These are phyloP conservation scores for Microcyclosporella mali DNA, from an alignment of 2,329 filamentous ascomycete genomes.

Conservation along the genomic window DNA sequence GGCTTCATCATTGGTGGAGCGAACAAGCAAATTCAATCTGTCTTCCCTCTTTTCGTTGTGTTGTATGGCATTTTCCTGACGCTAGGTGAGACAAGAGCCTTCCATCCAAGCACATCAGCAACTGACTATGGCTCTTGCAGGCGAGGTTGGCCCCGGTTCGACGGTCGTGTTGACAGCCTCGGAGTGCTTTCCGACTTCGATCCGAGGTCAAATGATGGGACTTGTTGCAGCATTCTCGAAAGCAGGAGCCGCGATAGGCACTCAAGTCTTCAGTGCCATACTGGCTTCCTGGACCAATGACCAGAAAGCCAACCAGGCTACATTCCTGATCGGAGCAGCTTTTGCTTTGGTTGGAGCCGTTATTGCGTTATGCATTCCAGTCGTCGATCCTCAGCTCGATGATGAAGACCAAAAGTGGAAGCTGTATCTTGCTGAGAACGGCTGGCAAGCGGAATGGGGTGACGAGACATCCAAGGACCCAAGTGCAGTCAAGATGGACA, in stretches of 20 bases:
- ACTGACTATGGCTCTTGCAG: too few species aligned
- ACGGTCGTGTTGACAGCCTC: conserved; percentile 71
- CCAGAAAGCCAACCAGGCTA: conserved; percentile 64
- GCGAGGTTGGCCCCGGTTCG: conserved; percentile 60
- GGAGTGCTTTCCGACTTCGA: conserved; percentile 81
- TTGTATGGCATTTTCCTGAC: conserved; percentile 71
- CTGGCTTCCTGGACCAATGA: conserved; percentile 51
- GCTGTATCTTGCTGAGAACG: conserved; percentile 9
- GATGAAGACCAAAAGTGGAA: conserved; percentile 12
- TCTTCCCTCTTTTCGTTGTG: conserved; percentile 54
- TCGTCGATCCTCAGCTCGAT: conserved; percentile 9
- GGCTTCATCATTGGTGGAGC: conserved; percentile 81
- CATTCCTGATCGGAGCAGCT: conserved; percentile 73
- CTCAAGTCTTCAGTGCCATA: conserved; percentile 65
- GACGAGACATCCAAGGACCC: conserved; percentile 7
- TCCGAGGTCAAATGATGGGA: conserved; percentile 66
- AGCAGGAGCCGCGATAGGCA: conserved; percentile 71
- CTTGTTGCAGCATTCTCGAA: conserved; percentile 66
- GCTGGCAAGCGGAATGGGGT: conserved; percentile 11
- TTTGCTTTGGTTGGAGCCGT: conserved; percentile 67
- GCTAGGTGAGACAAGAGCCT: conserved; percentile 45
- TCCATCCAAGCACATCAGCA: too few species aligned
- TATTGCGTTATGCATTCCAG: conserved; percentile 48
- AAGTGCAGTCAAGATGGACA: conserved; percentile 7
- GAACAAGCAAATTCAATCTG: conserved; percentile 28